These are phyloP conservation scores for Scedosporium aurantiacum DNA, from an alignment of 2,329 filamentous ascomycete species.

Conservation along the genomic window DNA sequence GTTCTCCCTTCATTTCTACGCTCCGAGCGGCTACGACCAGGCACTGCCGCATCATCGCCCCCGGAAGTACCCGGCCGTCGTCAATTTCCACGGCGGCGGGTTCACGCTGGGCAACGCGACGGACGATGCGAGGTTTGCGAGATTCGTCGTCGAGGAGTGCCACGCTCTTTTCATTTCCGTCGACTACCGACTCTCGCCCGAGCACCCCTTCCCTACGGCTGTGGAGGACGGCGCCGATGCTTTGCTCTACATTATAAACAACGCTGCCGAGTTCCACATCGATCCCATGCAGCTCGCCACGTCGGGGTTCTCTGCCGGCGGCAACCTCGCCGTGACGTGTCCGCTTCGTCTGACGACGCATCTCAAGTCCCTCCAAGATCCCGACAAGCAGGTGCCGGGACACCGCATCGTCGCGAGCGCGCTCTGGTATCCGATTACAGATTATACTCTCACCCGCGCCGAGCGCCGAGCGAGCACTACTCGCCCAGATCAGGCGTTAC, in stretches of 20 bases:
- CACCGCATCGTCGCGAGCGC: slow-evolving; percentile 35
- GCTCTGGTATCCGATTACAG: slow-evolving; percentile 52
- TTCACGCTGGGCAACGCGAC: slow-evolving; percentile 53
- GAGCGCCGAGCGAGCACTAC: slow-evolving; percentile 43
- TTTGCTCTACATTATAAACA: slow-evolving; percentile 45
- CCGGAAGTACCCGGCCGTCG: slow-evolving; percentile 33
- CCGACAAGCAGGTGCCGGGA: slow-evolving; percentile 22
- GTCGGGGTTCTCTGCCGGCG: slow-evolving; percentile 55
- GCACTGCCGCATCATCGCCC: slow-evolving; percentile 18
- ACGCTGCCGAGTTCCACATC: slow-evolving; percentile 45
- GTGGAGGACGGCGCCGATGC: slow-evolving; percentile 57
- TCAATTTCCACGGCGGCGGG: slow-evolving; percentile 59
- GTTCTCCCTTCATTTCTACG: slow-evolving; percentile 1
- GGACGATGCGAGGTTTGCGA: slow-evolving; percentile 52
- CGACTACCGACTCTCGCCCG: slow-evolving; percentile 58
- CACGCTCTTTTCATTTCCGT: slow-evolving; percentile 52
- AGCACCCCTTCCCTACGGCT: slow-evolving; percentile 51
- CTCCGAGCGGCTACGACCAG: slow-evolving; percentile 2
- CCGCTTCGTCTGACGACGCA: slow-evolving; percentile 28
- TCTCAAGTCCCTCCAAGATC: slow-evolving; percentile 16
- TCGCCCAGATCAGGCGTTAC: slow-evolving; percentile 46
- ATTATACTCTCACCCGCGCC: slow-evolving; percentile 46
- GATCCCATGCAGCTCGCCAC: slow-evolving; percentile 45
- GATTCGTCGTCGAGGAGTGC: slow-evolving; percentile 37
- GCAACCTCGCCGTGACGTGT: slow-evolving; percentile 40